These are phyloP conservation scores for Sarocladium brachiariae DNA, from an alignment of 2,329 filamentous ascomycete genomes.

Conservation along the genomic window DNA sequence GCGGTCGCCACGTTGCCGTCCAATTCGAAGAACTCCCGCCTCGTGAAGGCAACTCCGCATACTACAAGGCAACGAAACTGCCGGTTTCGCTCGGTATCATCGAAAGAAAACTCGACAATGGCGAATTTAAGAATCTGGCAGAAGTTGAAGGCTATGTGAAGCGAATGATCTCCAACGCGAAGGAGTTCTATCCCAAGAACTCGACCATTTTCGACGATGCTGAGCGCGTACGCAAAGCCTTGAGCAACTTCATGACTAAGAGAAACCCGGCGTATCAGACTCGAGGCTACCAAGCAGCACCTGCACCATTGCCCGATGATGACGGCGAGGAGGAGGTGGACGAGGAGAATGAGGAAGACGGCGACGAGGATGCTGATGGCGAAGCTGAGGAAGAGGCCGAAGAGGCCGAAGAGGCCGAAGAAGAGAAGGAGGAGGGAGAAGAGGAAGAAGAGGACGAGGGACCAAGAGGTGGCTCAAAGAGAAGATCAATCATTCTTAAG, in stretches of 20 bases:
- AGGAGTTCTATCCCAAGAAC: conserved; percentile 70
- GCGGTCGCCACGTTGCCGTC: conserved; percentile 66
- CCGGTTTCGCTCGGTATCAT: conserved; percentile 74
- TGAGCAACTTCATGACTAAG: conserved; percentile 83
- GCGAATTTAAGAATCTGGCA: conserved; percentile 64
- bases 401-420: conserved; percentile 21
- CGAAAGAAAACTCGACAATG: conserved; percentile 63
- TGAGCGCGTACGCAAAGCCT: conserved; percentile 76
- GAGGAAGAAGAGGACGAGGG: conserved; percentile 23
- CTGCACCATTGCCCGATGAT: conserved; percentile 59
- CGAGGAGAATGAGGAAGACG: conserved; percentile 21
- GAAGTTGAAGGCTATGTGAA: conserved; percentile 80
- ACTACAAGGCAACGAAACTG: conserved; percentile 70
- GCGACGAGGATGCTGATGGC: conserved; percentile 20
- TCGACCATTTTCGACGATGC: conserved; percentile 75
- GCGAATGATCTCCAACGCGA: conserved; percentile 81
- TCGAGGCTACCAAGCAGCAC: conserved; percentile 59
- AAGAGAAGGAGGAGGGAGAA: conserved; percentile 22
- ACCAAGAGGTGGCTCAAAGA: conserved; percentile 20
- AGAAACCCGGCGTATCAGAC: conserved; percentile 75
- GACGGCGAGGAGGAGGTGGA: conserved; percentile 24
- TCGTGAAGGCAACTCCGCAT: conserved; percentile 58
- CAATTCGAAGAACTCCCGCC: conserved; percentile 69
- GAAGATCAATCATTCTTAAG: conserved; percentile 33
- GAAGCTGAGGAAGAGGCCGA: conserved; percentile 22